Conservation (phyloP, 2,329 filamentous ascomycete species). For the Cercospora sp. region DNA sequence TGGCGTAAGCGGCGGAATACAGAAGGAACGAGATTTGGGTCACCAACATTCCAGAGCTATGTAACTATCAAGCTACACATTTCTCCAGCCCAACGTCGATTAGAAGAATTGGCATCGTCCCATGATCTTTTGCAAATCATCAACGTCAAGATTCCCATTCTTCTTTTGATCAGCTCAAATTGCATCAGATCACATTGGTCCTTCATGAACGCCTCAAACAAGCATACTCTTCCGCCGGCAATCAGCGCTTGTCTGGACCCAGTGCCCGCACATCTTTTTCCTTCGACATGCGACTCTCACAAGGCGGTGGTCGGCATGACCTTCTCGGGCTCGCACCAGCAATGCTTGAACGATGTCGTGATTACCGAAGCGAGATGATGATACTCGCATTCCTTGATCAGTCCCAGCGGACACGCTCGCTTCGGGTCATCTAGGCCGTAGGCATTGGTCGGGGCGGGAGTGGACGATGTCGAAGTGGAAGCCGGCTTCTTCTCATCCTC, state of each 20-base stretch:
- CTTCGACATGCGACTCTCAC: neutral
- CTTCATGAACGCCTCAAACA: neutral
- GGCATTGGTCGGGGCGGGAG: neutral
- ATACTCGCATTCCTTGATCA: neutral
- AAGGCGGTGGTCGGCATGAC: neutral
- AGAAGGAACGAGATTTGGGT: too few relatives aligned
- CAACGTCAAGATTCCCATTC: neutral
- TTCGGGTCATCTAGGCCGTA: neutral
- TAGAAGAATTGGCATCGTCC: neutral
- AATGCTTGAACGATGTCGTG: neutral
- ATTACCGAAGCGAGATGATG: neutral
- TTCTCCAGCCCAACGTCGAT: neutral
- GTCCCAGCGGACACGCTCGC: neutral
- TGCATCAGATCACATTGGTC: neutral
- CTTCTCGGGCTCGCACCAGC: neutral
- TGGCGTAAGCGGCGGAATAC: too few relatives aligned
- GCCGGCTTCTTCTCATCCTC: neutral
- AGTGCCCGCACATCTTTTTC: neutral
- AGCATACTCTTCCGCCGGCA: neutral
- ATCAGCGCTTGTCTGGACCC: neutral
- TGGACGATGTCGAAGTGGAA: neutral
- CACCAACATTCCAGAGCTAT: neutral
- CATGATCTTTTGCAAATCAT: neutral
- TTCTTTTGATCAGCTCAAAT: neutral
- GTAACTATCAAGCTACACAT: neutral